Evolutionary conservation across 2,329 filamentous ascomycete species (phyloP), one percentile per base, ranked within the genome.

Genomic region (Stagonosporopsis cucurbitacearum): DNA sequence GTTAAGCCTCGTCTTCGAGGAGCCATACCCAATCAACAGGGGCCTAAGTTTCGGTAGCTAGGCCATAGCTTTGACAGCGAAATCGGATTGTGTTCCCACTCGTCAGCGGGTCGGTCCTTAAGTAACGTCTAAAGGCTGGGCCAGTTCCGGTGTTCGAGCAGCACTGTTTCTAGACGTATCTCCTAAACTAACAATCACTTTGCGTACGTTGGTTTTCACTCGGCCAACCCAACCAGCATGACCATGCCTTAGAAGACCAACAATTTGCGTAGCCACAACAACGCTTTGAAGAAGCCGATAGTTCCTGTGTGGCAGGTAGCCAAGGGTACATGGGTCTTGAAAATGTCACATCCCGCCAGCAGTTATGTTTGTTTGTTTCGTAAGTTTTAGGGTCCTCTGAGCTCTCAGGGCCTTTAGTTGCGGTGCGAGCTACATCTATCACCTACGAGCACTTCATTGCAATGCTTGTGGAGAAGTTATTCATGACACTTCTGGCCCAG

Each of bases 41-140:
- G 35, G 50, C 46, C 46, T 45, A 40, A 32, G 41, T 46, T 40
- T 55, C 49, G 46, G 52, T 55, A 55, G 41, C 46, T 47, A 17
- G 35, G 47, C 30, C 53, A 56, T 37, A 37, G 53, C 53, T 47
- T 42, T 45, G 46, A 33, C 53, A 37, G 53, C 53, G 20, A 56
- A 19, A 26, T 39, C 53, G 53, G 53, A 36, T 46, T 13, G 53
- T 32, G 25, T 56, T 56, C 53, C 53, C 53, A 56, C 53, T 56
- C 53, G 53, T 56, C 43, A 26, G 37, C 53, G 53, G 53, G 41
- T 50, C 46, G 53, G 53, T 56, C 53, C 53, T 56, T 17, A 19
- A 47, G 22, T 44, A 44, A 48, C 53, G 53, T 51, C 51, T 23
- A n/a, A 33, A 46, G 52, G 22, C 53, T 50, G 41, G 47, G 39